A percentile compares a stretch with the other conserved stretches of the same genome.
Evolutionary conservation across 2,329 filamentous ascomycete genomes (phyloP).

Genomic region (Phaeomoniella chlamydospora): DNA sequence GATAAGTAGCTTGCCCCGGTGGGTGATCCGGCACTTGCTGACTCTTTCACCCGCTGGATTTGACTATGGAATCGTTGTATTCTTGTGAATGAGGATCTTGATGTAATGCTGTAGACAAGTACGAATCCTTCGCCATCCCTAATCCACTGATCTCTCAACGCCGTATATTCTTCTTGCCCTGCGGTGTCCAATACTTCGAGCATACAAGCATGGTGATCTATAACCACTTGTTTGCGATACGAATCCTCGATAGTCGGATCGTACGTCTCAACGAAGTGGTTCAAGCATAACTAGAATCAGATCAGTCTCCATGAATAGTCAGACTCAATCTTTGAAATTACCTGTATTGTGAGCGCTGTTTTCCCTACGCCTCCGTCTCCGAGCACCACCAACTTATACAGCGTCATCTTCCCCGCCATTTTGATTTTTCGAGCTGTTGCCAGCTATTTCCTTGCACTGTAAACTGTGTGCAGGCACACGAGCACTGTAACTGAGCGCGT

Average conservation of each 20-base stretch:
- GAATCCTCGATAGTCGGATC: slow-evolving; percentile 56
- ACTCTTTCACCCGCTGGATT: slow-evolving; percentile 95
- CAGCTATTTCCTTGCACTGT: background rate
- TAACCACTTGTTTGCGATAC: slow-evolving; percentile 60
- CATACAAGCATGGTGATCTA: slow-evolving; percentile 92
- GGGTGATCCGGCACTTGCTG: slow-evolving; percentile 41
- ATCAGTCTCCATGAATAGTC: slow-evolving; percentile 2
- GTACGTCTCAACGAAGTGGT: slow-evolving; percentile 94
- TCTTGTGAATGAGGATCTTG: slow-evolving; percentile 82
- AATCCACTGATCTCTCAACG: slow-evolving; percentile 94
- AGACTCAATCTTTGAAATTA: slow-evolving; percentile 10
- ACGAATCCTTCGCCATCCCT: slow-evolving; percentile 95
- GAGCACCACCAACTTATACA: slow-evolving; percentile 91
- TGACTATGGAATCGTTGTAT: slow-evolving; percentile 95
- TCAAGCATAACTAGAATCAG: slow-evolving; percentile 61
- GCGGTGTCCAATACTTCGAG: slow-evolving; percentile 94
- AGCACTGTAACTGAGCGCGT: background rate
- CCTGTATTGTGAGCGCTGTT: slow-evolving; percentile 80
- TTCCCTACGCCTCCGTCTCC: slow-evolving; percentile 91
- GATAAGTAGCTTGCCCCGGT: slow-evolving; percentile 32
- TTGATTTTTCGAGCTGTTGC: slow-evolving; percentile 12
- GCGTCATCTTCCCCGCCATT: slow-evolving; percentile 88
- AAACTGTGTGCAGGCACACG: background rate
- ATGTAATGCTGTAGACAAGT: slow-evolving; percentile 96
- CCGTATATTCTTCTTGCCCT: slow-evolving; percentile 96